Base-by-base conservation (phyloP, 1,284 basidiomycete genomes). In the Kwoniella shivajii region DNA sequence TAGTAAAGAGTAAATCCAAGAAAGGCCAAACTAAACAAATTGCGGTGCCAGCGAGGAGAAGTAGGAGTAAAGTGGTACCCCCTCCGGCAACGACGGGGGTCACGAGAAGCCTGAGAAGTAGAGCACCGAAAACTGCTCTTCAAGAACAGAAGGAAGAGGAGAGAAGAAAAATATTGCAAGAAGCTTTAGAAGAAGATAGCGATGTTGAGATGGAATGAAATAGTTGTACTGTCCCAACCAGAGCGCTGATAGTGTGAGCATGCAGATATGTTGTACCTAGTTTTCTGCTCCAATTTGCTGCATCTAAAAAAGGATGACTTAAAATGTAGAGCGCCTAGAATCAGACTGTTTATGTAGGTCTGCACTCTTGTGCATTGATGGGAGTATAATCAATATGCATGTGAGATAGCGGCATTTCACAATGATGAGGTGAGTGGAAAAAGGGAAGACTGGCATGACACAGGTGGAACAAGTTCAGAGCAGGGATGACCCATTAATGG, bases 51-150 rank as follows among this genome's bases (percentile, higher is more conserved):
- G 41, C 14, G 44, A 45, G 43, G 38, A 42, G 34, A 20, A 41
- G n/a, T 6, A 54, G 18, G 6, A 27, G 16, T 22, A 33, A 33
- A 20, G 26, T 44, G 4, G 45, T 53, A 7, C 38, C 60, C 6
- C 22, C 59, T 6, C 31, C 54, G 22, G 13, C 36, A 1, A 44
- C 39, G 4, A 30, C 39, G 42, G 39, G 46, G 1, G 29, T 50
- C 22, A 63, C 65, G 6, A 54, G 70, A 24, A 67, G 62, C 27
- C 52, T 69, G 11, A 57, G 69, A 11, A 68, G 65, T 36, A 61
- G 68, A 11, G 61, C 54, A 4, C 55, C 61, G 10, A 71, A 69
- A 59, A 65, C 54, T 10, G 67, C 60, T 27, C 60, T 63, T 43
- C 59, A 67, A 49, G 38, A 55, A 31, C 39, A 61, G 45, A 59